Evolutionary conservation across 148 eudicot species (phyloP).

Genomic region (Selenicereus undatus): DNA sequence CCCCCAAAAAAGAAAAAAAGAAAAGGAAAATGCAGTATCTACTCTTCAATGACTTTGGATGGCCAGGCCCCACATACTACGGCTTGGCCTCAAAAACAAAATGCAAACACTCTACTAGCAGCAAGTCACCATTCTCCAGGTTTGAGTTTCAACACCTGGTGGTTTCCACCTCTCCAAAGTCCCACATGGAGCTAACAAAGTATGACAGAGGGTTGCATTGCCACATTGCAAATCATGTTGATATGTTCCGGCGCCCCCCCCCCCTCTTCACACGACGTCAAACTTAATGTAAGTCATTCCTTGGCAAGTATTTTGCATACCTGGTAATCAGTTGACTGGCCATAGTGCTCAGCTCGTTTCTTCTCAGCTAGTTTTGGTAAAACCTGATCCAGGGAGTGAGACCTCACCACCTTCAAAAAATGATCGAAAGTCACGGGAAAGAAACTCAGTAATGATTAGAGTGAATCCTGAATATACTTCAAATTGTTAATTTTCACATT

Average conservation of each 20-base stretch:
- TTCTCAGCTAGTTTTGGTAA: conserved; percentile 24
- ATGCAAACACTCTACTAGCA: neutral
- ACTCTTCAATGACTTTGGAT: neutral
- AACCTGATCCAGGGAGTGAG: conserved; percentile 28
- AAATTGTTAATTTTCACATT: neutral
- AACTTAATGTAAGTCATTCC: neutral
- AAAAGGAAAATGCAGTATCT: too few species aligned
- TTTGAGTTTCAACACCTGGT: neutral
- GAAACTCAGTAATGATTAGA: neutral
- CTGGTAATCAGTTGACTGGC: conserved; percentile 33
- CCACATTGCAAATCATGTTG: neutral
- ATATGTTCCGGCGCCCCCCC: too few species aligned
- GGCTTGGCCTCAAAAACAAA: neutral
- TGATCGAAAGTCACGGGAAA: neutral
- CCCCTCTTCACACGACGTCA: too few species aligned
- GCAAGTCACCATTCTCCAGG: neutral
- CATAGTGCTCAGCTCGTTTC: conserved; percentile 27
- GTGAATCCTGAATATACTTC: neutral
- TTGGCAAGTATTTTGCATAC: conserved; percentile 6
- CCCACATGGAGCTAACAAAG: neutral
- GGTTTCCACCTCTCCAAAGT: neutral
- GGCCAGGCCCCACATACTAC: neutral
- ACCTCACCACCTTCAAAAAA: conserved; percentile 29
- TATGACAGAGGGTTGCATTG: neutral
- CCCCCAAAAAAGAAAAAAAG: neutral